Base-by-base conservation (phyloP, 2,329 filamentous ascomycete species). In the Eurotiales sp. region DNA sequence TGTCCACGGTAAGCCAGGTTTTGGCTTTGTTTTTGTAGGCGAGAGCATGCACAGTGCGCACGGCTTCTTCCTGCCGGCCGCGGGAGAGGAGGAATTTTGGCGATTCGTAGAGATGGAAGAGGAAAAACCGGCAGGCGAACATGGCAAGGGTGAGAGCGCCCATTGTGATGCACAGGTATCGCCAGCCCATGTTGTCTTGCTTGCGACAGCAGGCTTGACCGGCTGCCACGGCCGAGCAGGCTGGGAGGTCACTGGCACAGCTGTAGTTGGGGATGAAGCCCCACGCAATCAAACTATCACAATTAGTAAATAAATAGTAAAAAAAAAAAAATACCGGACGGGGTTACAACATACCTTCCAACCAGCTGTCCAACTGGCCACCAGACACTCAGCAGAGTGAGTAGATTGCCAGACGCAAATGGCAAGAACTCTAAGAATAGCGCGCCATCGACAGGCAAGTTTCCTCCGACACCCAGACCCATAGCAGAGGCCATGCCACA, bases 381-480 rank as follows among this genome's bases (percentile, higher is more conserved):
- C 86, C 88, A 93, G 7, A 90, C 81, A 6, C 87, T 90, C n/a
- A 95, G 76, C 43, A 92, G 76, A 0, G 88, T 93, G 25, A 93
- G 74, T 12, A 93, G 77, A 27, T 83, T 82, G 56, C 83, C 84
- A n/a, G 83, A 86, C 0, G 84, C 81, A 52, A 86, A 84, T 0
- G 90, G 90, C 1, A 95, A 72, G 58, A 92, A 92, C 63, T 95
- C 90, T 32, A 95, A 77, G 65, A 95, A 93, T 2, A 93, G 74
- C 0, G 88, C 86, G 29, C 87, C 87, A 65, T 92, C 88, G 1
- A 91, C 86, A 1, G 86, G 86, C 17, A 91, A 72, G 61, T 89
- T 92, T 4, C 89, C 88, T 21, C 85, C 86, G 6, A 88, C 84
- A 30, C 86, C 85, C 30, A 85, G 79, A 32, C 85, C 85, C 48